Evolutionary conservation across 2,329 filamentous ascomycete genomes (phyloP).

Genomic region (Chaetomium sp.): DNA sequence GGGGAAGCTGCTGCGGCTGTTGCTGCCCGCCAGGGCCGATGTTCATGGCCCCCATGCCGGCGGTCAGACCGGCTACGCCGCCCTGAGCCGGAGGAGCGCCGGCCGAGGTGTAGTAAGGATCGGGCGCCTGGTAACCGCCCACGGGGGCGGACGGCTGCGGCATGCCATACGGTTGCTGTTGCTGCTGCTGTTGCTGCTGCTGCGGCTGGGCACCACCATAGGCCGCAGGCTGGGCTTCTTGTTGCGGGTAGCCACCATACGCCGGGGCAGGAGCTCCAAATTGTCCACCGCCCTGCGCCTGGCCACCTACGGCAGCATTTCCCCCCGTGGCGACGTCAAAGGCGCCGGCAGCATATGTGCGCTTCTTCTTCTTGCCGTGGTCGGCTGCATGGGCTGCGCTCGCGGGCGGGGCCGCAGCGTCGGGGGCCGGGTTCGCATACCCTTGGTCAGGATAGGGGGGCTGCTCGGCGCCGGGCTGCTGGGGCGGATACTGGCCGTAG

Average conservation of each 20-base stretch:
- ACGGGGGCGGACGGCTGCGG: conserved; percentile 37
- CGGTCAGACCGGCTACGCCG: conserved; percentile 66
- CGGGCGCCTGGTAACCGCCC: conserved; percentile 62
- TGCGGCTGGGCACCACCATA: conserved; percentile 38
- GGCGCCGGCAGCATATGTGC: conserved; percentile 87
- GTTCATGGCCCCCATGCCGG: conserved; percentile 80
- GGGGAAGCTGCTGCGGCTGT: conserved; percentile 47
- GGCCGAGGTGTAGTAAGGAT: conserved; percentile 57
- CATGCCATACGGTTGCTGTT: conserved; percentile 37
- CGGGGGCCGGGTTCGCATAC: conserved; percentile 33
- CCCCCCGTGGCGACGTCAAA: conserved; percentile 88
- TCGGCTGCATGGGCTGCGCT: conserved; percentile 31
- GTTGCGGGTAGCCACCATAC: conserved; percentile 56
- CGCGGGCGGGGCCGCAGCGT: conserved; percentile 29
- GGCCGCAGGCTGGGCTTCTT: conserved; percentile 35
- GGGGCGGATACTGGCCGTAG: conserved; percentile 44
- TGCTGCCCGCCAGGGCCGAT: conserved; percentile 60
- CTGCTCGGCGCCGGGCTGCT: conserved; percentile 34
- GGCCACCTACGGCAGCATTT: conserved; percentile 59
- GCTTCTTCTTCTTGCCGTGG: conserved; percentile 75
- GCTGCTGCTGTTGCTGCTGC: conserved; percentile 30
- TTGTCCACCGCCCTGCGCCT: conserved; percentile 34
- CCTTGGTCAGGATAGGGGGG: conserved; percentile 34
- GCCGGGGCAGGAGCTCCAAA: conserved; percentile 42
- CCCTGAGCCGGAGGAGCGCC: conserved; percentile 34